These are phyloP conservation scores for Kwoniella sp. DNA, from an alignment of 768 basidiomycete species.

Conservation along the genomic window DNA sequence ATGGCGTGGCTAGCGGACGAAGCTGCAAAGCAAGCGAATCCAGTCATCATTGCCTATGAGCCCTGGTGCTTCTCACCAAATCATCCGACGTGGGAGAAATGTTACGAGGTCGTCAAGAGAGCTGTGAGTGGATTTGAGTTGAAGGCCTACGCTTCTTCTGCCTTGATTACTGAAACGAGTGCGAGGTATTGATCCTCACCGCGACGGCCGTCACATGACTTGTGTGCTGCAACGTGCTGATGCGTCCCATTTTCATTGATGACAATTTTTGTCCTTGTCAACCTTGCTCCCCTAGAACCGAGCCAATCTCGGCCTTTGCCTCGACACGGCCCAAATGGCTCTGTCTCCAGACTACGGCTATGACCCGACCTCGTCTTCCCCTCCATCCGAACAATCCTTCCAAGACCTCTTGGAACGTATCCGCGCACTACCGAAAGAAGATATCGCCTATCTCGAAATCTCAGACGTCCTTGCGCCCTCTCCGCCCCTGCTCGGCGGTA, in stretches of 20 bases:
- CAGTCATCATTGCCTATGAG: slow-evolving; percentile 36
- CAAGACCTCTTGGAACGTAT: slow-evolving; percentile 22
- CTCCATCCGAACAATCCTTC: slow-evolving; percentile 21
- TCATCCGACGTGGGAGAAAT: slow-evolving; percentile 31
- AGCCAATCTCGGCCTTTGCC: slow-evolving; percentile 43
- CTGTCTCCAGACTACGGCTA: slow-evolving; percentile 40
- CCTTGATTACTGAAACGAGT: too few relatives aligned
- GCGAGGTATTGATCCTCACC: too few relatives aligned
- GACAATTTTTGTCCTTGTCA: too few relatives aligned
- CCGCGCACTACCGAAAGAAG: slow-evolving; percentile 25
- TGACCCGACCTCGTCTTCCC: slow-evolving; percentile 33
- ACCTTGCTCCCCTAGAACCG: slow-evolving; percentile 25
- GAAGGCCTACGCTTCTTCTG: too few relatives aligned
- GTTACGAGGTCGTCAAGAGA: slow-evolving; percentile 40
- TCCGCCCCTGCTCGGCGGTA: slow-evolving; percentile 17
- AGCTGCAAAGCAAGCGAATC: slow-evolving; percentile 14
- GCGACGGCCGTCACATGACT: too few relatives aligned
- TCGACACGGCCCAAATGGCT: slow-evolving; percentile 45
- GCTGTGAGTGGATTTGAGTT: slow-evolving; percentile 15
- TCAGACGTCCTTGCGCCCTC: slow-evolving; percentile 29
- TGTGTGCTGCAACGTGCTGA: too few relatives aligned
- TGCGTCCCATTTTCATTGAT: too few relatives aligned
- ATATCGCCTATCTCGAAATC: slow-evolving; percentile 46
- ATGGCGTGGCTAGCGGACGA: slow-evolving; percentile 37
- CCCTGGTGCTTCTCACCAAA: slow-evolving; percentile 45